Percentiles rank a stretch among this genome's conserved stretches.
Conservation (phyloP, 176 grass and related monocot genomes). For the Phoenix dactylifera region DNA sequence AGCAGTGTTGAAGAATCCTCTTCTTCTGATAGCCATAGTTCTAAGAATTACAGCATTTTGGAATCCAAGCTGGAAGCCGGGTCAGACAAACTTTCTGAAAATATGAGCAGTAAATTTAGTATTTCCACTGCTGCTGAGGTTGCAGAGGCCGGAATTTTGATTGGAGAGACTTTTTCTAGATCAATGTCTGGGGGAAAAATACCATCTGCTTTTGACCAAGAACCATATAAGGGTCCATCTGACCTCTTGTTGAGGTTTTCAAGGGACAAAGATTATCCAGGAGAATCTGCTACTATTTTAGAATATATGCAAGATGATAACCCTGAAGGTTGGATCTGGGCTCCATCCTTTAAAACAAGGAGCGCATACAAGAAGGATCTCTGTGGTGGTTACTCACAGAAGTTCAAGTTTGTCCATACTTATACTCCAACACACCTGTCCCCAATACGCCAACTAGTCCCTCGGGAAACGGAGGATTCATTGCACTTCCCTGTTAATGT, state of each 20-base stretch:
- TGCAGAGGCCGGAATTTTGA: neutral
- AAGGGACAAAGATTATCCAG: slow-evolving; percentile 17
- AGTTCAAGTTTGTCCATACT: slow-evolving; percentile 54
- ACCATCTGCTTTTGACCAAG: slow-evolving; percentile 27
- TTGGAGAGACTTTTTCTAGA: neutral
- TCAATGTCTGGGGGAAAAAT: neutral
- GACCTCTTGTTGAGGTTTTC: slow-evolving; percentile 11
- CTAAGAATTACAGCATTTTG: slow-evolving; percentile 2
- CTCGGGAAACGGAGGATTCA: slow-evolving; percentile 7
- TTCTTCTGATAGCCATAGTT: neutral
- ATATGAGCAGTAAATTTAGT: slow-evolving; percentile 6
- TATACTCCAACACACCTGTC: slow-evolving; percentile 63
- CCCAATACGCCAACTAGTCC: slow-evolving; percentile 35
- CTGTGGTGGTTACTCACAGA: slow-evolving; percentile 31
- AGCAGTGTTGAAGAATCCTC: slow-evolving; percentile 18
- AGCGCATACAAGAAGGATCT: slow-evolving; percentile 53
- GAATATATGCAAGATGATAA: slow-evolving; percentile 23
- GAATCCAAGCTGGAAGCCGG: neutral
- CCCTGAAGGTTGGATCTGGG: slow-evolving; percentile 68
- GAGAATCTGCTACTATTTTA: slow-evolving; percentile 16
- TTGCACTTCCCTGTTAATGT: too few relatives aligned
- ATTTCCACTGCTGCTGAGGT: slow-evolving; percentile 8
- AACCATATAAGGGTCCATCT: neutral
- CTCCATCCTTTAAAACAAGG: slow-evolving; percentile 49
- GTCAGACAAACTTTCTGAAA: slow-evolving; percentile 3